These are phyloP conservation scores for Blastobotrys malaysiensis DNA, from an alignment of 1,139 yeast genomes.

Conservation along the genomic window DNA sequence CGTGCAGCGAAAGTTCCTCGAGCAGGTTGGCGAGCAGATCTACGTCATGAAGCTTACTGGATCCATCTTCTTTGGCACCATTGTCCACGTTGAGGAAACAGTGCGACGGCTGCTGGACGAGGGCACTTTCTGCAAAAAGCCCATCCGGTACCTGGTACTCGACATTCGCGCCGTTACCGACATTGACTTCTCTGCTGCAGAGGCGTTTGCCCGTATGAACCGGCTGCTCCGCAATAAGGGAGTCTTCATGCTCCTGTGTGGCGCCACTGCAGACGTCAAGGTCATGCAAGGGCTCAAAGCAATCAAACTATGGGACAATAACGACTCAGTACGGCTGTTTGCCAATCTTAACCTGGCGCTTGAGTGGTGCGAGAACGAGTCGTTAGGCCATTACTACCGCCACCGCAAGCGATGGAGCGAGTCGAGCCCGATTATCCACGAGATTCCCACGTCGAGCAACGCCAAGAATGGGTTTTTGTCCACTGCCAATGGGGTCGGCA, in stretches of 20 bases:
- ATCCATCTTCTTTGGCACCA: slow-evolving; percentile 87
- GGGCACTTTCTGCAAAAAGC: slow-evolving; percentile 42
- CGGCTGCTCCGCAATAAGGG: slow-evolving; percentile 65
- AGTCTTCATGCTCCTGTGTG: slow-evolving; percentile 71
- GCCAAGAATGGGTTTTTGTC: neutral
- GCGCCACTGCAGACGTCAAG: slow-evolving; percentile 62
- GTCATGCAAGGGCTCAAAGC: slow-evolving; percentile 34
- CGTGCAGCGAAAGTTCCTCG: slow-evolving; percentile 77
- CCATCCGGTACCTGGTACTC: slow-evolving; percentile 71
- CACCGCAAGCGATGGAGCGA: slow-evolving; percentile 30
- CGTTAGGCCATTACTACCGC: slow-evolving; percentile 60
- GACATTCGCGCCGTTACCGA: slow-evolving; percentile 82
- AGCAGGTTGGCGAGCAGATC: slow-evolving; percentile 85
- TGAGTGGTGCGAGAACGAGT: slow-evolving; percentile 95
- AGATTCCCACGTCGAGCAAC: slow-evolving; percentile 6
- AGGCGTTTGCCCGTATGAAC: slow-evolving; percentile 84
- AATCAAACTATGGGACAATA: slow-evolving; percentile 22
- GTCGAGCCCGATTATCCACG: slow-evolving; percentile 7
- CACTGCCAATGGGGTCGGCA: neutral
- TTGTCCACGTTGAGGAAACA: slow-evolving; percentile 79
- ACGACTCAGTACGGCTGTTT: slow-evolving; percentile 49
- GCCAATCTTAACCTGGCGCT: slow-evolving; percentile 78
- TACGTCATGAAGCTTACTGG: slow-evolving; percentile 85
- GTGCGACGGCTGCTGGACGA: slow-evolving; percentile 64
- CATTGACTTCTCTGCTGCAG: slow-evolving; percentile 93